Percentiles rank a stretch among this genome's conserved stretches.
These are phyloP conservation scores for Triadica sebifera DNA, from an alignment of 345 rosid species.

Conservation along the genomic window DNA sequence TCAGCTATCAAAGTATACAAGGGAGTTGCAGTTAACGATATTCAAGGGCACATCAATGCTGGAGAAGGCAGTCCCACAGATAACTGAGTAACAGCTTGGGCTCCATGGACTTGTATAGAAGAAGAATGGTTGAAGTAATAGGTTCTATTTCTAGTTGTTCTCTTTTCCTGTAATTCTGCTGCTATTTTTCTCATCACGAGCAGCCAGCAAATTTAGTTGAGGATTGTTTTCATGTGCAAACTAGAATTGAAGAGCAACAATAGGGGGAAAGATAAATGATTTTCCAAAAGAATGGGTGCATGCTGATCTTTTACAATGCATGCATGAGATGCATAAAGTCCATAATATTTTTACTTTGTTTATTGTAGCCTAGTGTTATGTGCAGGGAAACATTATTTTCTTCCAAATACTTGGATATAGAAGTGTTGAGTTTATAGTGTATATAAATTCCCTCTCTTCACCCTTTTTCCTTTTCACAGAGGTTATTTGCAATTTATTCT, in stretches of 20 bases:
- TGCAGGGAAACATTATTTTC: no score
- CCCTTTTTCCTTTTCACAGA: no score
- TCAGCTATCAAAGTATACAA: conserved; percentile 67
- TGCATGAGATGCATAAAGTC: conserved; percentile 19
- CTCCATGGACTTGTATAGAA: neutral
- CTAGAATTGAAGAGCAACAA: conserved; percentile 6
- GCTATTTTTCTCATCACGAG: conserved; percentile 8
- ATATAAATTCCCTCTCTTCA: no score
- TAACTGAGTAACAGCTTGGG: neutral
- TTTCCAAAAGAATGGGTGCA: conserved; percentile 22
- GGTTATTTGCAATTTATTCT: no score
- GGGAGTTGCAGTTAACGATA: conserved; percentile 67
- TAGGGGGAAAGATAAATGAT: neutral
- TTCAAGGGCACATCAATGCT: conserved; percentile 85
- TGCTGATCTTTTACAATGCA: conserved; percentile 43
- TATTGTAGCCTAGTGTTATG: neutral
- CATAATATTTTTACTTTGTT: neutral
- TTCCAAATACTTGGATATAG: neutral
- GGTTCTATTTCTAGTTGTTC: neutral
- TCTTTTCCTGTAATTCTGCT: conserved; percentile 12
- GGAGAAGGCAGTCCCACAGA: conserved; percentile 64
- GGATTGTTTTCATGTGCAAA: conserved; percentile 17
- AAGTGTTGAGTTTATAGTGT: no score
- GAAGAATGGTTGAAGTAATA: neutral
- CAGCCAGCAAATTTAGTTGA: neutral